Evolutionary conservation across 202 grass and related monocot genomes (phyloP).

Genomic region (Panicum virgatum): DNA sequence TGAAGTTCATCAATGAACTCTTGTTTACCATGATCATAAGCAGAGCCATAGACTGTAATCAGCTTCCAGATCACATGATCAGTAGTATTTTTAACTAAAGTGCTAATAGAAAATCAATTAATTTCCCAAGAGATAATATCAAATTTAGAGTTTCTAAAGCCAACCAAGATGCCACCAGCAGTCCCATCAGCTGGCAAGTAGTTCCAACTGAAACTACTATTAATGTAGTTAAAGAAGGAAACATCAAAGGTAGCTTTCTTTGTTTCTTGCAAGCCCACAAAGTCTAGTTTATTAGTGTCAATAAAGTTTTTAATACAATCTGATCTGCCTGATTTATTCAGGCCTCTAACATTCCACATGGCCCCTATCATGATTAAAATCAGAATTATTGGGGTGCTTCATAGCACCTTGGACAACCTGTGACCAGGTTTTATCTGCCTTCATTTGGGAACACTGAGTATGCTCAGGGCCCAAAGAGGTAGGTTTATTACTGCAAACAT

Average conservation of each 20-base stretch:
- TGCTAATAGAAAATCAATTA: not conserved
- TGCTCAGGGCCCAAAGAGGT: too few relatives aligned
- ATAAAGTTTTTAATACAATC: not conserved
- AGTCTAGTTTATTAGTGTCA: not conserved
- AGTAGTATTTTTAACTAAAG: accelerated
- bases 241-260: not conserved
- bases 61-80: not conserved
- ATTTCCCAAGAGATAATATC: not conserved
- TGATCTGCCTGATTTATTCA: not conserved
- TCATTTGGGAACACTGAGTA: too few relatives aligned
- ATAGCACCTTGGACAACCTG: too few relatives aligned
- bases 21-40: not conserved
- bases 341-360: not conserved
- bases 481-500: too few relatives aligned
- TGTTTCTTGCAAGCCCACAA: not conserved
- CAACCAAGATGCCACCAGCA: not conserved
- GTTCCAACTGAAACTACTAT: not conserved
- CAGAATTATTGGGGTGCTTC: too few relatives aligned
- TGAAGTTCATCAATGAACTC: not conserved
- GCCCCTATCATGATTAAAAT: not conserved
- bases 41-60: not conserved
- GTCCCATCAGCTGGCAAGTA: not conserved
- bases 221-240: not conserved
- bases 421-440: too few relatives aligned
- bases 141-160: not conserved